phyloP scores from a whole-genome alignment of 2,329 filamentous ascomycete species.

The Calonectria naviculata region DNA sequence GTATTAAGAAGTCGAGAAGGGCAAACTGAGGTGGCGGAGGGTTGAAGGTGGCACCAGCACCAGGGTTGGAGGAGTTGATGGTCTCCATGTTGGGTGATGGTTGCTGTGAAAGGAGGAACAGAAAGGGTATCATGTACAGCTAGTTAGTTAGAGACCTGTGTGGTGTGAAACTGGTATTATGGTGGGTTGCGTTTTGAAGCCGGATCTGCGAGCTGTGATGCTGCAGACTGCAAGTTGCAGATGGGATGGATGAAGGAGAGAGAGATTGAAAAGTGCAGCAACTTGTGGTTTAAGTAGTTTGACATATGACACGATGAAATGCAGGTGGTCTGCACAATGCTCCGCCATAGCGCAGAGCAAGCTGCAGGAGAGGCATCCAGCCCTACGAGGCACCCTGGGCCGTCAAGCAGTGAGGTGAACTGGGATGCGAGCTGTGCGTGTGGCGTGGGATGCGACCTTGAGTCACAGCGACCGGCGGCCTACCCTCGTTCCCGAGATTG shows the following conservation, averaged over 20 bases:
- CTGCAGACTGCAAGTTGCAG: constrained; percentile 12
- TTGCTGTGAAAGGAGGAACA: background rate
- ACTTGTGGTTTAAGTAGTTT: background rate
- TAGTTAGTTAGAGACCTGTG: background rate
- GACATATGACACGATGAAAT: background rate
- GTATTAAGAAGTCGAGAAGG: constrained; percentile 72
- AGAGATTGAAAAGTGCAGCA: background rate
- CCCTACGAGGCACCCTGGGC: background rate
- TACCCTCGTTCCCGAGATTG: too few species aligned
- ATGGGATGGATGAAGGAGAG: background rate
- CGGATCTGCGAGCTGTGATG: too few species aligned
- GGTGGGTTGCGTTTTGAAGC: too few species aligned
- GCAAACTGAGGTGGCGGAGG: constrained; percentile 51
- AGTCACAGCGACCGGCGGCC: background rate
- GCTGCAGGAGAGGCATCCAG: background rate
- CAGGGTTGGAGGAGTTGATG: constrained; percentile 31
- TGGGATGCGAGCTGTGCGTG: too few species aligned
- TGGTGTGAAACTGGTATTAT: background rate
- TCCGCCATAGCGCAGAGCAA: too few species aligned
- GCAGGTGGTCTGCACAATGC: background rate
- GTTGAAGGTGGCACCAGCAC: constrained; percentile 9
- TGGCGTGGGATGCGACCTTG: background rate
- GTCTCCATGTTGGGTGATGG: constrained; percentile 35
- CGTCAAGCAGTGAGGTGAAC: too few species aligned
- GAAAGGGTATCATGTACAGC: constrained; percentile 22